Evolutionary conservation across 805 yeast genomes (phyloP).

Genomic region (Pichia manshurica): DNA sequence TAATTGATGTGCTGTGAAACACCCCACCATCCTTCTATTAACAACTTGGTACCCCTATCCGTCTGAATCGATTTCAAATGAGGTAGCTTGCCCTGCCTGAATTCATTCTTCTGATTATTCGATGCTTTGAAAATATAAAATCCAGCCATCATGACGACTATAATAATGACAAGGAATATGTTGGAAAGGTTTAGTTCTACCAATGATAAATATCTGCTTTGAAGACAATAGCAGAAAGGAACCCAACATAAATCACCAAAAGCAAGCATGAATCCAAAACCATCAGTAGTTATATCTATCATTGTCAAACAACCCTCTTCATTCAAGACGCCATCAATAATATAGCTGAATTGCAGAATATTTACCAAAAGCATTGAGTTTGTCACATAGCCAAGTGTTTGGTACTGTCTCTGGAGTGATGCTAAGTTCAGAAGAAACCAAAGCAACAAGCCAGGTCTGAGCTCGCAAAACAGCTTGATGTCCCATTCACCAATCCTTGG

Average conservation of each 20-base stretch:
- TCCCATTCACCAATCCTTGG: slow-evolving; percentile 85
- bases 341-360: slow-evolving; percentile 69
- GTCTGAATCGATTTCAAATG: slow-evolving; percentile 70
- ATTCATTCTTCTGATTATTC: slow-evolving; percentile 78
- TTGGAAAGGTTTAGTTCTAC: slow-evolving; percentile 52
- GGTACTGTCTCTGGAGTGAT: slow-evolving; percentile 76
- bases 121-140: slow-evolving; percentile 78
- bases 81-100: slow-evolving; percentile 69
- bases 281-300: slow-evolving; percentile 96
- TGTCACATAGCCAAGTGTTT: slow-evolving; percentile 39
- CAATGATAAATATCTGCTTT: slow-evolving; percentile 72
- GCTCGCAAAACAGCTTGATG: slow-evolving; percentile 85
- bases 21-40: slow-evolving; percentile 96
- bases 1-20: slow-evolving; percentile 88
- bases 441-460: slow-evolving; percentile 87
- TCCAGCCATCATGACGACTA: slow-evolving; percentile 47
- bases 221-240: slow-evolving; percentile 87
- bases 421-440: slow-evolving; percentile 79
- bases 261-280: slow-evolving; percentile 93
- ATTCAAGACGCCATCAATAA: slow-evolving; percentile 86
- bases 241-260: slow-evolving; percentile 92
- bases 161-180: slow-evolving; percentile 34
- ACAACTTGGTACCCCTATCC: slow-evolving; percentile 67
- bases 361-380: slow-evolving; percentile 71
- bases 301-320: slow-evolving; percentile 86